A percentile compares a stretch with the other conserved stretches of the same genome.
These are phyloP conservation scores for Glutinoglossum americanum DNA, from an alignment of 495 filamentous ascomycete genomes.

Conservation along the genomic window DNA sequence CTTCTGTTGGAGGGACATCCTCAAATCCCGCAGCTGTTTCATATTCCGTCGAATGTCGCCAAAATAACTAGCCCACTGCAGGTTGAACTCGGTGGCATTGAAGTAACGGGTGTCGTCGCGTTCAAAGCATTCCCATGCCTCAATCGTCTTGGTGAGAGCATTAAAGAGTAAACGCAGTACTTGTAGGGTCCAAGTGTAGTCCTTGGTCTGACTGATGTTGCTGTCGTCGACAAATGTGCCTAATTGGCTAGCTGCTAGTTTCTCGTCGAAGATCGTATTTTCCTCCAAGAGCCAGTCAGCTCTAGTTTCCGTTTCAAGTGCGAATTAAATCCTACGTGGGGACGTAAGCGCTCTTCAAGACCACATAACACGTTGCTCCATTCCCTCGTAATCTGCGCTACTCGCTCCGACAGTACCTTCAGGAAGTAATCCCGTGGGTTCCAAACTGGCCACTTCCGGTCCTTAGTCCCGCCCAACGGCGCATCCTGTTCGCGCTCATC, in stretches of 20 bases:
- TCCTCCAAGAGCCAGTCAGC: background rate
- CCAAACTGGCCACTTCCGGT: slow-evolving; percentile 11
- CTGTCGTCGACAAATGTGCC: no score
- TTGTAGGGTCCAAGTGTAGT: slow-evolving; percentile 1
- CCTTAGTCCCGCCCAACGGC: slow-evolving; percentile 6
- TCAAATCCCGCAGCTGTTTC: background rate
- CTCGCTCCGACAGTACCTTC: slow-evolving; percentile 8
- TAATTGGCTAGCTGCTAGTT: no score
- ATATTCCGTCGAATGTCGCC: background rate
- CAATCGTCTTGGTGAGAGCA: slow-evolving; percentile 3
- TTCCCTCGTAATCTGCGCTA: slow-evolving; percentile 9
- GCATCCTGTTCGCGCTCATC: slow-evolving; percentile 8
- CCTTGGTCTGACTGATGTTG: no score
- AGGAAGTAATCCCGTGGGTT: slow-evolving; percentile 14
- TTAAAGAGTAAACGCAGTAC: slow-evolving; percentile 4
- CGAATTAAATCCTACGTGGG: background rate
- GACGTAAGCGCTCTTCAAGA: slow-evolving; percentile 1
- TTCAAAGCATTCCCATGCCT: slow-evolving; percentile 7
- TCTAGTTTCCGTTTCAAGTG: no score
- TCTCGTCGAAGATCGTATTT: slow-evolving; percentile 1
- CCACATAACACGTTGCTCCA: background rate
- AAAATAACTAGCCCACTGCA: background rate
- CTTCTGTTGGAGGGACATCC: slow-evolving; percentile 5
- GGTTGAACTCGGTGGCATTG: background rate
- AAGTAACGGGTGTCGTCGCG: background rate